Evolutionary conservation across 345 rosid genomes (phyloP).

Genomic region (Euphorbia lathyris): DNA sequence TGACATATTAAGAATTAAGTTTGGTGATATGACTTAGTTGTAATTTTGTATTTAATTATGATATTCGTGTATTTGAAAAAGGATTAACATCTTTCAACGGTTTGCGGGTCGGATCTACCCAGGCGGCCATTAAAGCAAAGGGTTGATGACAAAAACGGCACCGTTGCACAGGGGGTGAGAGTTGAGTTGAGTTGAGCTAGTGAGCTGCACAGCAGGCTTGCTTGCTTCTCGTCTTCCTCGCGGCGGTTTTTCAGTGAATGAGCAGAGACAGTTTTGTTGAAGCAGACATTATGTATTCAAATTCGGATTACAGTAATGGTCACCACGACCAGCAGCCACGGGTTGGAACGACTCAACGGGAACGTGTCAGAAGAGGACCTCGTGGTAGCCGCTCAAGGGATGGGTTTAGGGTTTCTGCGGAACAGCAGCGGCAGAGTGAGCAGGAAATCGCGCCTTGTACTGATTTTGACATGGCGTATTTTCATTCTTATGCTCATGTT

Average conservation of each 20-base stretch:
- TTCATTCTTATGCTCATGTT: conserved; percentile 83
- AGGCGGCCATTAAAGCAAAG: background rate
- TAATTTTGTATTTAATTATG: too few species aligned
- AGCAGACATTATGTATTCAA: conserved; percentile 38
- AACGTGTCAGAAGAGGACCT: conserved; percentile 36
- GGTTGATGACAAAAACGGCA: background rate
- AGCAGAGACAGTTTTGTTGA: background rate
- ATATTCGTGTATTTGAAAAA: too few species aligned
- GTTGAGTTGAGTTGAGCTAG: background rate
- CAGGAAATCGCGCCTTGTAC: conserved; percentile 56
- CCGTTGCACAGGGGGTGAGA: background rate
- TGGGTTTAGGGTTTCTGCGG: conserved; percentile 48
- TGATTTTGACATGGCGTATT: conserved; percentile 86
- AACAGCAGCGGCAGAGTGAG: conserved; percentile 30
- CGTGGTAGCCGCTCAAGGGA: conserved; percentile 30
- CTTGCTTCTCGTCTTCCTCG: background rate
- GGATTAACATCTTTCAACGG: too few species aligned
- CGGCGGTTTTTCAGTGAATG: background rate
- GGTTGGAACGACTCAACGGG: conserved; percentile 25
- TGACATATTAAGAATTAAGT: too few species aligned
- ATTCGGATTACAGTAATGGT: conserved; percentile 49
- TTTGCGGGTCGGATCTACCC: background rate
- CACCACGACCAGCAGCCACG: conserved; percentile 45
- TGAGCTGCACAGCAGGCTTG: too few species aligned
- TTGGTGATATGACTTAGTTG: too few species aligned